Base-by-base conservation (phyloP, 2,329 filamentous ascomycete genomes). In the Xylaria sp. region DNA sequence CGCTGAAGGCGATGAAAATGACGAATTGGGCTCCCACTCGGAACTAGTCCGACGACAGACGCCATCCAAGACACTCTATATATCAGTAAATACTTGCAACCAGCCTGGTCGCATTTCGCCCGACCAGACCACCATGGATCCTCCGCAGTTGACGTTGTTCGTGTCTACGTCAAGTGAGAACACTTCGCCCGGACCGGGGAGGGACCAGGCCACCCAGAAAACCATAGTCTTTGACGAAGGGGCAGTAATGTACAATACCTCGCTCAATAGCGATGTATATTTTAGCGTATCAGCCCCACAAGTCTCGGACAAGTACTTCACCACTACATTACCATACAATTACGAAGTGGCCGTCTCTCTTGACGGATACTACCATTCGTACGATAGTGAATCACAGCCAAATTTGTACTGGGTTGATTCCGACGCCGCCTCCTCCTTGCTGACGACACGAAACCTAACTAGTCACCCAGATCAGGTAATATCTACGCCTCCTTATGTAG, bases 71-170 rank as follows among this genome's bases (percentile, higher is more conserved):
- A 87, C 80, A 1, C 82, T 98, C 2, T 97, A 91, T 78, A 85
- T 99, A 61, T 94, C 94, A 1, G 89, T 94, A 49, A 98, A 94
- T 71, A 94, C 92, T 0, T 99, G 96, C 78, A 79, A 87, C 29
- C 93, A 96, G 73, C 96, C 95, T 13, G 77, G 79, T 22, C 82
- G 84, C 45, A 86, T 86, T 45, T 81, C 80, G 9, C 81, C 81
- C 1, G 79, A 81, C 11, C 80, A 82, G 27, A 82, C 80, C 0
- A 74, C 74, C 2, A 73, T 80, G 58, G 78, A 80, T 15, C 86
- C 92, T 13, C 90, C 92, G 1, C 94, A 97, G 73, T 85, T 98
- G 57, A 86, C 87, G 13, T 81, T 98, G 10, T 97, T 91, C 74
- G 83, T 97, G 54, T 96, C 94, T 2, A 88, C 82, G 20, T 87